Conservation (phyloP, 371 early-diverging fungal species). For the Apophysomyces trapeziformis region DNA sequence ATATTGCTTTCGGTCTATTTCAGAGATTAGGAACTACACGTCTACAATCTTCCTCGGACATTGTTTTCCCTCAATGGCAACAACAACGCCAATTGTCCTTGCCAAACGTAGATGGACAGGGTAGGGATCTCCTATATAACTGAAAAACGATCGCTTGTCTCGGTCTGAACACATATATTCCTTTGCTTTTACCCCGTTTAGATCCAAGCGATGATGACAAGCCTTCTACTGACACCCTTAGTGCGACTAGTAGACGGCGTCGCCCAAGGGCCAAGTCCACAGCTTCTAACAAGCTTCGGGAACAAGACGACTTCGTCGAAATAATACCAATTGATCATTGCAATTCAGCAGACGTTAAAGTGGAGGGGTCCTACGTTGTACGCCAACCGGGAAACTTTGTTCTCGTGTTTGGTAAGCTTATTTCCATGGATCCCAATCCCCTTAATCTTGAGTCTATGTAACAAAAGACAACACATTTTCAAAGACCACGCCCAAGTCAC, state of each 20-base stretch:
- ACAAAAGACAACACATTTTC: conserved; percentile 84
- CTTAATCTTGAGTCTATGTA: conserved; percentile 19
- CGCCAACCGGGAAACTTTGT: conserved; percentile 46
- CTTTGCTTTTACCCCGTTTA: not conserved
- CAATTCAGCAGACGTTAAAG: conserved; percentile 30
- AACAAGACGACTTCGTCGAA: conserved; percentile 28
- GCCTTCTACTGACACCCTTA: not conserved
- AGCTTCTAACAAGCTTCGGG: conserved; percentile 27
- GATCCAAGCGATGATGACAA: conserved; percentile 4
- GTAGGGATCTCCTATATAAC: not conserved
- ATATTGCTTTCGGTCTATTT: too few relatives aligned
- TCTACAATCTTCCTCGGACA: conserved; percentile 19
- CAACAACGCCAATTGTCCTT: conserved; percentile 23
- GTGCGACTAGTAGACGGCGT: not conserved
- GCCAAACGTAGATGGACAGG: not conserved
- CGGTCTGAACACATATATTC: not conserved
- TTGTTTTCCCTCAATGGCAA: conserved; percentile 26
- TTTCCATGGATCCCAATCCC: not conserved
- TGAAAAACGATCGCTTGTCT: not conserved
- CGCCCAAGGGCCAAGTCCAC: conserved; percentile 30
- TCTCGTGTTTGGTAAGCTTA: conserved; percentile 43
- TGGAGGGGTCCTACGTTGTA: conserved; percentile 37
- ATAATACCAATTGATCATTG: conserved; percentile 39
- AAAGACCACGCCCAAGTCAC: conserved; percentile 83
- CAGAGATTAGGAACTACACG: not conserved